phyloP scores from a whole-genome alignment of 176 grass and related monocot genomes.

The Zoysia pacifica region DNA sequence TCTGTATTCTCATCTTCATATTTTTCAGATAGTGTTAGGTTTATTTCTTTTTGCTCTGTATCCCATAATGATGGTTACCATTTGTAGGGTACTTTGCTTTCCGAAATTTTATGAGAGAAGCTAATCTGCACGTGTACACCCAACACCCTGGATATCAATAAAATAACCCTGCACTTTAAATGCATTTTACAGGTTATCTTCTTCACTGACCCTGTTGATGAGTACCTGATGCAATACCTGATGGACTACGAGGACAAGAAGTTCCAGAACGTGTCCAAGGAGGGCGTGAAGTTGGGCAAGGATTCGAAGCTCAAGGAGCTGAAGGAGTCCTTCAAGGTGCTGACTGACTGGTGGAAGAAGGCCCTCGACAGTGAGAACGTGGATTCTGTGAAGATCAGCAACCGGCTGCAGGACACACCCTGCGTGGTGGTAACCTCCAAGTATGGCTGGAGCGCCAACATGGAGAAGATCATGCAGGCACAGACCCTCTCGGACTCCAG shows the following conservation, averaged over 20 bases:
- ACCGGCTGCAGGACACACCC: conserved; percentile 75
- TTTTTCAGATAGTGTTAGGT: not conserved
- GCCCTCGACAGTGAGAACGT: conserved; percentile 70
- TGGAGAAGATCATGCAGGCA: conserved; percentile 99
- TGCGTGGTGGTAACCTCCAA: conserved; percentile 89
- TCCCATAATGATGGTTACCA: not conserved
- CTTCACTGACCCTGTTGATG: conserved; percentile 92
- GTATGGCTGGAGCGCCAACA: conserved; percentile 91
- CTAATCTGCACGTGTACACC: not conserved
- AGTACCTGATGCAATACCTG: conserved; percentile 99
- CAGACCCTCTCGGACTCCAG: conserved; percentile 80
- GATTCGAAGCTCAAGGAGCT: conserved; percentile 96
- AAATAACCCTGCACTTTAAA: not conserved
- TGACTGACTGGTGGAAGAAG: conserved; percentile 95
- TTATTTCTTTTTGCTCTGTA: not conserved
- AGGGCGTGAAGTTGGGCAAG: conserved; percentile 87
- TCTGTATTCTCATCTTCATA: not conserved
- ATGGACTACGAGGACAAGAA: conserved; percentile 99
- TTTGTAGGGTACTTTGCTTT: not conserved
- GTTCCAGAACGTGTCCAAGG: conserved; percentile 98
- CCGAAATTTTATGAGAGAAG: not conserved
- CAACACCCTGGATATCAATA: not conserved
- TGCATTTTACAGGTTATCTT: conserved; percentile 68
- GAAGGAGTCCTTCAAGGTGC: conserved; percentile 95
- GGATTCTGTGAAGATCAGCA: conserved; percentile 96